Base-by-base conservation (phyloP, 1,284 basidiomycete species). In the Ustilago crameri region DNA sequence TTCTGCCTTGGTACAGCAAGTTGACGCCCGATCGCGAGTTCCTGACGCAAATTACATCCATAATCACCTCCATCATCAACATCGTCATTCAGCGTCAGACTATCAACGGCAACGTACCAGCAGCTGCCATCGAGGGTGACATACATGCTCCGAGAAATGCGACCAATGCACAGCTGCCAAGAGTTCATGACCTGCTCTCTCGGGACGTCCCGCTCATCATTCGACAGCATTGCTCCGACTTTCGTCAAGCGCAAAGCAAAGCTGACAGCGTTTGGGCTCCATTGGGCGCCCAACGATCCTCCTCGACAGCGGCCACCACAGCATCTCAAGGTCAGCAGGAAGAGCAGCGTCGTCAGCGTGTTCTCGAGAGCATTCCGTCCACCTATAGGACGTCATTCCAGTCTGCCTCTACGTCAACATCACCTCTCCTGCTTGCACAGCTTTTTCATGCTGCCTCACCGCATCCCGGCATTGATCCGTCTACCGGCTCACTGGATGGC, bases 1-100 rank as follows among this genome's bases (percentile, higher is more conserved):
- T 78, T n/a, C 56, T 78, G 32, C 71, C 74, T 0, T 78, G 75
- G 75, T 76, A 74, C 45, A 56, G 61, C 58, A 68, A 69, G 49
- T 44, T 78, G 27, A 76, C 74, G 14, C 74, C 74, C 3, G 71
- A 78, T 26, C 65, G 75, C 20, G 66, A 74, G 37, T 61, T 78
- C 5, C 50, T 76, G 24, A 65, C 54, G 2, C 71, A 74, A 17
- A 46, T 69, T 58, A 60, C 64, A 9, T 43, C 51, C 7, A 68
- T 68, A 50, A 50, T 73, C 35, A 42, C 44, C 15, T 59, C 56
- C 4, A 45, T 73, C 41, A 47, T 73, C 14, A 50, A 54, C 27
- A 54, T 50, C 5, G 24, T 68, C 3, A 30, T 53, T 15, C 34
- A 50, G 30, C 60, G 70, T 24, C 60, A 67, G 14, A 32, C 50